A percentile compares a stretch with the other conserved stretches of the same genome.
Evolutionary conservation across 1,284 basidiomycete genomes (phyloP).

Genomic region (Grifola frondosa): DNA sequence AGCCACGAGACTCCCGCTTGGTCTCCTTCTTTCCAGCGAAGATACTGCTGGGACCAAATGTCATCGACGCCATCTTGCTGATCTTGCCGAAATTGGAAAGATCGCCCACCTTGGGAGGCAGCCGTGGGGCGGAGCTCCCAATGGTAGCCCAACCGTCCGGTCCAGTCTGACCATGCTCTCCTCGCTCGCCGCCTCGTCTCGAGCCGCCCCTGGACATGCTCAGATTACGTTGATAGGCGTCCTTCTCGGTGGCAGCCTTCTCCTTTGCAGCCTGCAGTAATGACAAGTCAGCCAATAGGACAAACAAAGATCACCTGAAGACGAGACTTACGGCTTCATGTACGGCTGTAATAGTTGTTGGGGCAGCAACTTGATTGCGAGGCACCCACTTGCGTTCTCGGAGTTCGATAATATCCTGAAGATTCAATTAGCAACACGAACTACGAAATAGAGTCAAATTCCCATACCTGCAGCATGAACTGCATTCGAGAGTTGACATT

Average conservation of each 20-base stretch:
- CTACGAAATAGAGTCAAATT: background rate
- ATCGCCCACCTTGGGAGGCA: slow-evolving; percentile 80
- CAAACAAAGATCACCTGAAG: too few species aligned
- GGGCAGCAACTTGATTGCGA: slow-evolving; percentile 77
- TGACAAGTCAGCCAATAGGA: slow-evolving; percentile 10
- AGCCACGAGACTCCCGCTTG: slow-evolving; percentile 65
- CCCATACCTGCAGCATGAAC: slow-evolving; percentile 86
- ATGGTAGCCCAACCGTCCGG: slow-evolving; percentile 91
- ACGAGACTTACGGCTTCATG: slow-evolving; percentile 83
- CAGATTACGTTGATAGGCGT: slow-evolving; percentile 47
- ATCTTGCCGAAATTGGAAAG: slow-evolving; percentile 88
- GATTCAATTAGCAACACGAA: background rate
- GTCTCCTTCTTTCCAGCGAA: slow-evolving; percentile 58
- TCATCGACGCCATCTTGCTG: slow-evolving; percentile 60
- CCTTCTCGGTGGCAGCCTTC: slow-evolving; percentile 66
- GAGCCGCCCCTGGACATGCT: slow-evolving; percentile 82
- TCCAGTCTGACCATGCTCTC: slow-evolving; percentile 48
- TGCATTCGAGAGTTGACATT: slow-evolving; percentile 86
- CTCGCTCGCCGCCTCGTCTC: slow-evolving; percentile 80
- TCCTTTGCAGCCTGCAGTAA: slow-evolving; percentile 62
- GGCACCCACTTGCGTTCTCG: slow-evolving; percentile 81
- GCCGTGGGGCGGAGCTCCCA: slow-evolving; percentile 55
- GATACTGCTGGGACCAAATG: slow-evolving; percentile 79
- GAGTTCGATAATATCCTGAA: slow-evolving; percentile 77
- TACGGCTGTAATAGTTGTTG: slow-evolving; percentile 86